Base-by-base conservation (phyloP, 169 alveolate species). In the Plasmodium reichenowi region DNA sequence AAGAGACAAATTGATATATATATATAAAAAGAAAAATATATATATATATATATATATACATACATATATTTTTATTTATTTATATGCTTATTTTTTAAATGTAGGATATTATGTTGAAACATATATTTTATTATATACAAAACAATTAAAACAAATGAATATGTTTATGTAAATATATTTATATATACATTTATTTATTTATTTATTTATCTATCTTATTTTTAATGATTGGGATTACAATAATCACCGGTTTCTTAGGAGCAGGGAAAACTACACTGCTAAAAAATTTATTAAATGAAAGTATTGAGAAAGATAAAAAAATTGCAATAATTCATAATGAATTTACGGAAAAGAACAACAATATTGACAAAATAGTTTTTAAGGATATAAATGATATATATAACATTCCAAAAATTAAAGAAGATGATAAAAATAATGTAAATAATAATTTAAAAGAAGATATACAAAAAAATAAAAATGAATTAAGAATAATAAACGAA, bases 321-420 rank as follows among this genome's bases (percentile, higher is more conserved):
- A 86, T 86, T 38, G 92, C 92, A 26, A 86, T 86, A 3, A 86
- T 86, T n/a, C 92, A 86, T 29, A 86, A 86, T 43, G 92, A 86
- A 64, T 86, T 86, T 38, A 71, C 92, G 1, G 92, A 86, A 38
- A 72, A 86, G 59, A 70, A 86, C 24, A 71, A 72, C 47, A 86
- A 86, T 32, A 86, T 86, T 24, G 92, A 86, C 38, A 86, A 59
- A 72, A 72, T 86, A 9, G 87, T 86, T 20, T 86, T 86, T 67
- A 86, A 86, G 29, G 92, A 86, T 72, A 86, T 86, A 43, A 86
- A 86, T 48, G 92, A 86, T 72, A 72, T 86, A 47, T 86, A 86
- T 67, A 72, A 86, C 59, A 71, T 86, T 32, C 92, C 87, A 5
- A 86, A 86, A 50, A 58, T 5, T 4, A 58, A 26, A 7, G 32